Evolutionary conservation across 176 grass and related monocot genomes (phyloP), one percentile per base, ranked within the genome.

Genomic region (Pharus latifolius): DNA sequence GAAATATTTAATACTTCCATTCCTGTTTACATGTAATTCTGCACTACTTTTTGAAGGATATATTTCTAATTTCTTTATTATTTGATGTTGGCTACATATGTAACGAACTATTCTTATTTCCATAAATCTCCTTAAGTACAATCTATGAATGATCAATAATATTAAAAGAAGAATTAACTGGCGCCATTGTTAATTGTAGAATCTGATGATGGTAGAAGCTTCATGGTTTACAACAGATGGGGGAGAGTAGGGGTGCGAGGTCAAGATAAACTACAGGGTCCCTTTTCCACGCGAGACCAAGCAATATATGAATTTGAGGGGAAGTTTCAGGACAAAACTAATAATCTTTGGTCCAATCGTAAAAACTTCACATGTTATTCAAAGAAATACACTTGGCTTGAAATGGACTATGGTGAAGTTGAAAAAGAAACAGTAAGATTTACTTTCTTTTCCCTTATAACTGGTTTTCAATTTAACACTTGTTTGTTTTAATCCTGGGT

Each of bases 201-300:
- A 88, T 85, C 86, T 82, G 89, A 98, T 71, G 77, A 71, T 85
- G 89, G 77, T 56, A 74, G 65, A 77, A 78, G 49, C 49, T 98
- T 85, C 63, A 88, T 90, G 89, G 80, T 97, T 80, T 90, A 87
- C 89, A 90, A 85, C 72, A 90, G 93, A 85, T 97, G 93, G 93
- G 94, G 94, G 18, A 91, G 94, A 78, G 94, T 98, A 62, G 89
- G 94, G 67, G 81, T 56, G 57, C 84, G 52, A 74, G 89, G 89
- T 52, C 94, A 93, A 82, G 76, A 93, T 72, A 93, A 85, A 51
- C 74, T 90, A 60, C 66, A 85, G 19, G 88, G 92, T 11, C 83
- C 94, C 26, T 98, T 85, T 62, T 15, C 66, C 70, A 56, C 80
- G 47, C 84, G 44, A 67, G 74, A 90, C 28, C 27, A 32, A 61